Evolutionary conservation across 1,284 basidiomycete species (phyloP).

Genomic region (Fomitopsis schrenkii): DNA sequence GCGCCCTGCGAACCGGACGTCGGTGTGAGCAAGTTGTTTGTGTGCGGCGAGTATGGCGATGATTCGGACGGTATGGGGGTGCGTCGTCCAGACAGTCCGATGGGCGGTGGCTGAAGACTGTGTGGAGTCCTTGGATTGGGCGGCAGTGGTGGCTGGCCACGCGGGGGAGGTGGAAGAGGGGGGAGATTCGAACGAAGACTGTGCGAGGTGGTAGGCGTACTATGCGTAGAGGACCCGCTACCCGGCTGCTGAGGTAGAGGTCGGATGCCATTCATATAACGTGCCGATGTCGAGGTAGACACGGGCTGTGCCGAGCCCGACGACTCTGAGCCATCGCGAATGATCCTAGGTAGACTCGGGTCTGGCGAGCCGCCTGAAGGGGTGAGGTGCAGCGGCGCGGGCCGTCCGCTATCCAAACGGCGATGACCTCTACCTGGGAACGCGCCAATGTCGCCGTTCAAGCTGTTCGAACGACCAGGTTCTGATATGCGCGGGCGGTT

Average conservation of each 20-base stretch:
- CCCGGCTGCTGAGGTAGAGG: constrained; percentile 38
- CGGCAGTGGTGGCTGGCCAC: constrained; percentile 58
- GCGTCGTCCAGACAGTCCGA: constrained; percentile 37
- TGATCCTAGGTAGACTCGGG: constrained; percentile 51
- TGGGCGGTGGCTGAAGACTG: constrained; percentile 18
- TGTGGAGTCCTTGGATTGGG: constrained; percentile 25
- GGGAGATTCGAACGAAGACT: constrained; percentile 49
- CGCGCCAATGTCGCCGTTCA: constrained; percentile 17
- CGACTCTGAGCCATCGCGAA: constrained; percentile 59
- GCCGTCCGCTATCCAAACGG: constrained; percentile 50
- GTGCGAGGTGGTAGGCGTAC: constrained; percentile 30
- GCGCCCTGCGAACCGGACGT: constrained; percentile 36
- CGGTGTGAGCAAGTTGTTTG: constrained; percentile 46
- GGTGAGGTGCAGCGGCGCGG: constrained; percentile 63
- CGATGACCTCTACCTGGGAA: constrained; percentile 17
- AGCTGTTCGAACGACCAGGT: constrained; percentile 21
- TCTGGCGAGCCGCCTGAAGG: constrained; percentile 42
- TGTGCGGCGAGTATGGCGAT: constrained; percentile 50
- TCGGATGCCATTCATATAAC: constrained; percentile 32
- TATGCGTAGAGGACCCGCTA: constrained; percentile 21
- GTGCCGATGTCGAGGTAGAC: constrained; percentile 30
- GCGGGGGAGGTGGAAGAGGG: constrained; percentile 64
- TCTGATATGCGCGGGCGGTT: constrained; percentile 21
- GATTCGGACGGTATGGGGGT: constrained; percentile 52
- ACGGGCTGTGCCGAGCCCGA: not conserved